phyloP scores from a whole-genome alignment of 2,329 filamentous ascomycete species.

The Aureobasidium uvarum region DNA sequence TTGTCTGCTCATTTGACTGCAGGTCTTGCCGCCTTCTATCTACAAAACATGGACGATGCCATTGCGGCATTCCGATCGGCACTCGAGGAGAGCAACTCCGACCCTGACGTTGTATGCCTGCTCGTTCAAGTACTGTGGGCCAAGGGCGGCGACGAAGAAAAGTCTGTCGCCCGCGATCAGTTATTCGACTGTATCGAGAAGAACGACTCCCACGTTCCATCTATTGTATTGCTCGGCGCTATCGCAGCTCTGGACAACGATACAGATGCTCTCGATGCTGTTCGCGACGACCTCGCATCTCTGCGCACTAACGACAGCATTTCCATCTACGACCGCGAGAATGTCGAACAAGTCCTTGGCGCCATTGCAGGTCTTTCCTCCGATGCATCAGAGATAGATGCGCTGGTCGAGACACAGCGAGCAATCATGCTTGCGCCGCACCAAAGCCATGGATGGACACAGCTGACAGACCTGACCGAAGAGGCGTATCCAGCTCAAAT shows the following conservation, averaged over 20 bases:
- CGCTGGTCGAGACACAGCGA: slow-evolving; percentile 59
- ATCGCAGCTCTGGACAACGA: slow-evolving; percentile 82
- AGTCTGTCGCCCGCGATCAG: slow-evolving; percentile 71
- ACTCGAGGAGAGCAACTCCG: slow-evolving; percentile 69
- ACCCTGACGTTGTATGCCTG: slow-evolving; percentile 82
- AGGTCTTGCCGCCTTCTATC: slow-evolving; percentile 77
- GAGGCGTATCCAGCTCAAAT: slow-evolving; percentile 65
- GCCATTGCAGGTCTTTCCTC: slow-evolving; percentile 61
- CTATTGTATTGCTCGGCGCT: slow-evolving; percentile 76
- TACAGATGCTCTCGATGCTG: slow-evolving; percentile 73
- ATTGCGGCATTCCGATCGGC: slow-evolving; percentile 78
- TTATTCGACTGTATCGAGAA: slow-evolving; percentile 77
- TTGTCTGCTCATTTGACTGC: slow-evolving; percentile 83
- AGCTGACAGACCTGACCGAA: slow-evolving; percentile 62
- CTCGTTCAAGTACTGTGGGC: slow-evolving; percentile 93
- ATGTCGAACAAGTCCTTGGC: slow-evolving; percentile 72
- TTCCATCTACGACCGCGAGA: slow-evolving; percentile 61
- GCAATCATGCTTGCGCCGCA: slow-evolving; percentile 80
- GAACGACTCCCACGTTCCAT: slow-evolving; percentile 71
- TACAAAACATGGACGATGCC: slow-evolving; percentile 63
- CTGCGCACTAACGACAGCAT: slow-evolving; percentile 68
- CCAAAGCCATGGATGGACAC: slow-evolving; percentile 76
- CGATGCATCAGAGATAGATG: slow-evolving; percentile 44
- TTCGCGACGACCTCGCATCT: slow-evolving; percentile 70
- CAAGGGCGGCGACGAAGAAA: slow-evolving; percentile 70